A percentile compares a stretch with the other conserved stretches of the same genome.
Conservation (phyloP, 2,329 filamentous ascomycete genomes). For the Coniochaeta pulveracea region DNA sequence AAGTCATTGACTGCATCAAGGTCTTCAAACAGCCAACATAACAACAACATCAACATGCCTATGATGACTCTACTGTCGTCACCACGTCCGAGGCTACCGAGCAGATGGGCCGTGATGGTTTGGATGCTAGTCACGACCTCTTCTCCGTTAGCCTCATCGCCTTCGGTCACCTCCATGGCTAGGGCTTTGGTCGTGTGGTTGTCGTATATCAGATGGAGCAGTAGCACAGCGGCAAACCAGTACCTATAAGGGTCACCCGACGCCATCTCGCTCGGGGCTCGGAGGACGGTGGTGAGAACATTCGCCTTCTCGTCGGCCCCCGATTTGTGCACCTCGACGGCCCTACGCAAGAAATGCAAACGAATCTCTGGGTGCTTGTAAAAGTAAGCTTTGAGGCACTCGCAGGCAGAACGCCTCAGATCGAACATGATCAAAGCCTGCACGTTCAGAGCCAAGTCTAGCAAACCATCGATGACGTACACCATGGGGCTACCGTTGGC, state of each 20-base stretch:
- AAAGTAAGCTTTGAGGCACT: constrained; percentile 90
- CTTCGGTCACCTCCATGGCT: constrained; percentile 76
- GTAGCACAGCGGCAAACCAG: constrained; percentile 81
- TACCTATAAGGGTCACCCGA: constrained; percentile 71
- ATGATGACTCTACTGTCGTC: constrained; percentile 72
- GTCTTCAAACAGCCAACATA: constrained; percentile 87
- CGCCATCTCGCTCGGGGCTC: constrained; percentile 48
- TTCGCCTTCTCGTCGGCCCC: constrained; percentile 78
- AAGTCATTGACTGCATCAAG: constrained; percentile 88
- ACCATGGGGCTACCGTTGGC: constrained; percentile 48
- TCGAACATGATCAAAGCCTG: constrained; percentile 60
- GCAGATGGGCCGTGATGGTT: constrained; percentile 74
- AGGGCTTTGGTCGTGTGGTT: constrained; percentile 67
- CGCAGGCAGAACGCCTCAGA: constrained; percentile 72
- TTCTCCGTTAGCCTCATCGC: constrained; percentile 79
- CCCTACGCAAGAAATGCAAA: constrained; percentile 74
- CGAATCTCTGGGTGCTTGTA: constrained; percentile 70
- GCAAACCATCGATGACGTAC: constrained; percentile 86
- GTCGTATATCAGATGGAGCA: constrained; percentile 77
- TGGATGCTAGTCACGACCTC: constrained; percentile 94
- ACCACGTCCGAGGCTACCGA: constrained; percentile 62
- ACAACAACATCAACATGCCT: constrained; percentile 81
- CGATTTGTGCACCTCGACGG: constrained; percentile 75
- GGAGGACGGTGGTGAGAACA: constrained; percentile 71
- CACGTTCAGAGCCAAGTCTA: constrained; percentile 69